Evolutionary conservation across 371 early-diverging fungal genomes (phyloP), one percentile per base, ranked within the genome.

Genomic region (Mortierella sp.): DNA sequence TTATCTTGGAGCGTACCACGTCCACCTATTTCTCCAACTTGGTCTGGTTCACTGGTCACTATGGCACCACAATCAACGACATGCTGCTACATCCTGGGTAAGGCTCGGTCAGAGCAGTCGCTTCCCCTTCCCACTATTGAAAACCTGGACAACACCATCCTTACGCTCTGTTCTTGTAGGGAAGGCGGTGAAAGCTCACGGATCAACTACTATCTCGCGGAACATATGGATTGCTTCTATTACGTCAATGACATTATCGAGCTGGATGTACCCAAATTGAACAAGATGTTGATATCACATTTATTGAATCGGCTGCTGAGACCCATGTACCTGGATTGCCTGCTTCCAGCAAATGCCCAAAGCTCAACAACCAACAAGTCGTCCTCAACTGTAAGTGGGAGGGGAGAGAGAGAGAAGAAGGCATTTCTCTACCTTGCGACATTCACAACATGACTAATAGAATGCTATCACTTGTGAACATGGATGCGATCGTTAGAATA

Each of bases 211-310:
- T 79, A 83, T 19, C 80, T 86, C 5, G 87, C 83, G 19, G 82
- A 82, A 61, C 87, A 87, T 62, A 79, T 85, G 71, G 87, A 87
- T 10, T 82, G 82, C 28, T 79, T 87, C 39, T 82, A 85, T 41
- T 87, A 85, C 53, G 71, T 87, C 50, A 87, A 86, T 62, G 87
- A 87, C 45, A 79, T 87, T 26, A 78, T 80, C 51, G 79, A 81
- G 4, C 58, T 87, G 57, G 80, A 82, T 18, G 80, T 79, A 16
- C 69, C 80, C 57, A 81, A 80, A 50, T 82, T 87, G 64, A 86
- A 84, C 64, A 66, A 72, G 41, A 69, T 72, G 23, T 56, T 80
- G 52, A 78, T 78, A 14, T 61, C 72, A 1, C 61, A 64, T 34
- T 55, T 80, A 8, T 50, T 80, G 49, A 78, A 78, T 49, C 61